Evolutionary conservation across 495 filamentous ascomycete species (phyloP).

Genomic region (Pyronema omphalodes): DNA sequence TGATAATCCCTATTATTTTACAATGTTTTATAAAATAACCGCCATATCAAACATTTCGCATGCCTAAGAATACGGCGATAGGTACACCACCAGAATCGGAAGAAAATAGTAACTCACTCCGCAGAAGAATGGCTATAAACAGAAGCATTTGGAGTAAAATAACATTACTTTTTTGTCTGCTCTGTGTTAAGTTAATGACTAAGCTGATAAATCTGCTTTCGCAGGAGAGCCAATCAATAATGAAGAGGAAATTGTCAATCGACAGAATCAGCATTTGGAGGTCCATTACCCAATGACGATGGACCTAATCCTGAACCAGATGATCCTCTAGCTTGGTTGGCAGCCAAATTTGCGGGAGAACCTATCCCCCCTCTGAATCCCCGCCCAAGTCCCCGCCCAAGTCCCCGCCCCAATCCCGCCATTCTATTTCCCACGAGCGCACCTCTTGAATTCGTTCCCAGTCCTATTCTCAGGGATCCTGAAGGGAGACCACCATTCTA

Average conservation of each 20-base stretch:
- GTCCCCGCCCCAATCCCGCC: too few species aligned
- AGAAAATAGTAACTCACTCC: neutral
- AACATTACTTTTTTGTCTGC: neutral
- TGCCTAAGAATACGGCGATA: too few species aligned
- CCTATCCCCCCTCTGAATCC: too few species aligned
- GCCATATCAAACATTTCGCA: too few species aligned
- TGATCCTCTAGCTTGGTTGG: neutral
- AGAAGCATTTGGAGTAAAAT: slow-evolving; percentile 7
- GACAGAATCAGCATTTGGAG: neutral
- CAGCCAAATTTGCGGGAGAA: too few species aligned
- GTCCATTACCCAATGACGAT: neutral
- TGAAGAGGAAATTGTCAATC: neutral
- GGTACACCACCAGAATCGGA: too few species aligned
- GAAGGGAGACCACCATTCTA: neutral
- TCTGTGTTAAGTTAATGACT: neutral
- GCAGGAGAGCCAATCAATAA: too few species aligned
- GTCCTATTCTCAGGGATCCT: neutral
- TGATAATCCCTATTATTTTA: too few species aligned
- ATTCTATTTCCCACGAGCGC: too few species aligned
- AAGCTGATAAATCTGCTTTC: neutral
- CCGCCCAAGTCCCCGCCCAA: too few species aligned
- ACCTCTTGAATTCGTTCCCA: too few species aligned
- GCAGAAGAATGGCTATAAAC: slow-evolving; percentile 11
- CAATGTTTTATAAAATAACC: too few species aligned
- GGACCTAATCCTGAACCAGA: slow-evolving; percentile 7